Evolutionary conservation across 805 yeast species (phyloP), one percentile per base, ranked within the genome.

Genomic region (Pichia kluyveri): DNA sequence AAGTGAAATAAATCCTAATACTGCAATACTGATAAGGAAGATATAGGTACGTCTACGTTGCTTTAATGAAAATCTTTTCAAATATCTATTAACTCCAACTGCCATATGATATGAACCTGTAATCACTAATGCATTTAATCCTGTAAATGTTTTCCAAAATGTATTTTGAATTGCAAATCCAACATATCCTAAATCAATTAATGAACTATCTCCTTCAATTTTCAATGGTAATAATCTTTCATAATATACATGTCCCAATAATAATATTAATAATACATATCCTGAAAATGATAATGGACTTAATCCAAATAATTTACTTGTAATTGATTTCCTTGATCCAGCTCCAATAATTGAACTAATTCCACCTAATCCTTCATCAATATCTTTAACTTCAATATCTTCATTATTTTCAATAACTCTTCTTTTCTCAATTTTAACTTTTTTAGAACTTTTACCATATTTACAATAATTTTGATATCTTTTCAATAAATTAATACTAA

Each of bases 211-310:
- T 0, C 87, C 89, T 49, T 82, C 85, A 1, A 79, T 66, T 2
- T 56, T 17, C n/a, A 69, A 28, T 0, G 91, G 89, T 0, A 68
- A 66, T 5, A 71, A 43, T 46, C 87, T 67, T 53, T 73, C 69
- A 41, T 73, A 70, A 12, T 63, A 49, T 17, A 68, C 67, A 57
- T 85, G 93, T 40, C 63, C 70, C 0, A 53, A 43, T 1, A 79
- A 48, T 8, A 77, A 54, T 0, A 76, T 72, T 0, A 75, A 46
- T 37, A 82, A 64, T 4, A 77, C 40, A 56, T 77, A 79, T 0
- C 93, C 93, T 4, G 83, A 69, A 46, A 81, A 71, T 23, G 77
- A 69, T 19, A 80, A 60, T 3, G 88, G 87, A 2, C 84, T 65
- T 6, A 76, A 51, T 0, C 83, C 82, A 11, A 76, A 57, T 38